Conservation (phyloP, 306 rosid species). For the Medicago ruthenica region DNA sequence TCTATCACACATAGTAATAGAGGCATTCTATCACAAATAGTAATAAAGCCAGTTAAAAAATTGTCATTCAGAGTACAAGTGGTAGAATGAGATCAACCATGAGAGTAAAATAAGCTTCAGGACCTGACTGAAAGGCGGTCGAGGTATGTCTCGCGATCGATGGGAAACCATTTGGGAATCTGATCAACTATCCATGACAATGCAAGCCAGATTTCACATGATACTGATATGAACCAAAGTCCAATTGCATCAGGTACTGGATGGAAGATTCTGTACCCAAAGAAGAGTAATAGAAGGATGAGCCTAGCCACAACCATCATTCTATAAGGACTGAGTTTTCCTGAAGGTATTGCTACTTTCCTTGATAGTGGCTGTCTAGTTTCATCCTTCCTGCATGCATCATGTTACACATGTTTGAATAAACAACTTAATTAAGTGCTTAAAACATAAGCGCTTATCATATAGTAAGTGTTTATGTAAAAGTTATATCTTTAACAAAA, state of each 20-base stretch:
- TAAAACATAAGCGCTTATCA: not conserved
- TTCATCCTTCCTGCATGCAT: slow-evolving; percentile 86
- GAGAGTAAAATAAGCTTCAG: not conserved
- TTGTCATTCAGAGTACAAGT: not conserved
- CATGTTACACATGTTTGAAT: not conserved
- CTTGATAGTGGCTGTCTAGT: slow-evolving; percentile 92
- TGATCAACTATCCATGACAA: slow-evolving; percentile 95
- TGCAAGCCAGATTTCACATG: slow-evolving; percentile 93
- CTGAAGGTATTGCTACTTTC: slow-evolving; percentile 90
- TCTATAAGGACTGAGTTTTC: slow-evolving; percentile 88
- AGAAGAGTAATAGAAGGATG: slow-evolving; percentile 63
- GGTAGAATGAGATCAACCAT: not conserved
- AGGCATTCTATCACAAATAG: too few relatives aligned
- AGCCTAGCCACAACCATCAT: slow-evolving; percentile 86
- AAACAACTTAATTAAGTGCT: not conserved
- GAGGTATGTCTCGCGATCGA: slow-evolving; percentile 91
- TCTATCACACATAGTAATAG: too few relatives aligned
- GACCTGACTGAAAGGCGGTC: slow-evolving; percentile 95
- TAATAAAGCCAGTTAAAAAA: too few relatives aligned
- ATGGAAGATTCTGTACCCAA: slow-evolving; percentile 76
- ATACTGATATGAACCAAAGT: slow-evolving; percentile 85
- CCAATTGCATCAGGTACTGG: slow-evolving; percentile 91
- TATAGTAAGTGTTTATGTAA: not conserved
- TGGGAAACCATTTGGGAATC: slow-evolving; percentile 96
- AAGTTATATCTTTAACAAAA: not conserved